These are phyloP conservation scores for Bruguiera parviflora DNA, from an alignment of 345 rosid genomes.

Conservation along the genomic window DNA sequence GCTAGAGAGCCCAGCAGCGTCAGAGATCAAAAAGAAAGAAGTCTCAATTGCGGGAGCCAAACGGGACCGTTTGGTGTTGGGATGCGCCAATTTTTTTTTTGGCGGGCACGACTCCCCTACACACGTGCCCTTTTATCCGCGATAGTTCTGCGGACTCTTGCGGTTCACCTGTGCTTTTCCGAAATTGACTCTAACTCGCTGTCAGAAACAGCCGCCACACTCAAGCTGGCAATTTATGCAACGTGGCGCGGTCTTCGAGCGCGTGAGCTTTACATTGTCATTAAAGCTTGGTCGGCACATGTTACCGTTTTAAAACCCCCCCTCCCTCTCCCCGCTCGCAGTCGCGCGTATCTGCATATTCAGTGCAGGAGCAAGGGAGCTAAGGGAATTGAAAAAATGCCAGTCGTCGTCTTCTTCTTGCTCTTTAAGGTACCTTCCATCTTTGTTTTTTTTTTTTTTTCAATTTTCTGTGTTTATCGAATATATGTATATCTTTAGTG, in stretches of 20 bases:
- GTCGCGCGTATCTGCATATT: neutral
- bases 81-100: too few species aligned
- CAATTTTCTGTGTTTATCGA: neutral
- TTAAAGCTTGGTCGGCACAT: neutral
- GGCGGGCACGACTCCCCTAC: too few species aligned
- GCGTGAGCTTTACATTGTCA: neutral
- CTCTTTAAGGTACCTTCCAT: slow-evolving; percentile 6
- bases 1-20: too few species aligned
- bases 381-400: neutral
- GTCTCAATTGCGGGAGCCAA: too few species aligned
- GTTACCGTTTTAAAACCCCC: too few species aligned
- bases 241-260: neutral
- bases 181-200: neutral
- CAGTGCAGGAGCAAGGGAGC: neutral
- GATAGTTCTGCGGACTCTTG: neutral
- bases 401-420: neutral
- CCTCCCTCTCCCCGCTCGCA: too few species aligned
- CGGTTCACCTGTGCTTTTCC: neutral
- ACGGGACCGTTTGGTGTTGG: too few species aligned
- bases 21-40: too few species aligned
- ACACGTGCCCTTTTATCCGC: neutral
- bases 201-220: neutral
- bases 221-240: neutral
- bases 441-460: neutral
- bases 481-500: neutral